Percentiles rank a stretch among this genome's conserved stretches.
phyloP scores from a whole-genome alignment of 208 protist species.

The Trypanosoma vivax region DNA sequence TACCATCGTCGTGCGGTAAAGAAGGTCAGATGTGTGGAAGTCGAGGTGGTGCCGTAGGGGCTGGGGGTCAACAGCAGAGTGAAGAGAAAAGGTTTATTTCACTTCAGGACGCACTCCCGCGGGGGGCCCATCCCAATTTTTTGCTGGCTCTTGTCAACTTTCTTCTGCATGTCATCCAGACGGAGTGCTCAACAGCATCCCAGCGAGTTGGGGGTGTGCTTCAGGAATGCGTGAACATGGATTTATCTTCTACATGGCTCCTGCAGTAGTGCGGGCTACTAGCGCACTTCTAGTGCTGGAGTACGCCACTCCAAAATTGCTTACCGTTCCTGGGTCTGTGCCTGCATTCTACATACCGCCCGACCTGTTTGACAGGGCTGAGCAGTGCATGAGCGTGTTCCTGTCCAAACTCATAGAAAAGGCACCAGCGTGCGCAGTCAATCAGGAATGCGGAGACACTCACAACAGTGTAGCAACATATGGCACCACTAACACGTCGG shows the following conservation, averaged over 20 bases:
- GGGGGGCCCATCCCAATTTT: conserved; percentile 48
- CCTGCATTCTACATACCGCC: conserved; percentile 24
- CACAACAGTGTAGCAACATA: too few relatives aligned
- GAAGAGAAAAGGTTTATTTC: not conserved
- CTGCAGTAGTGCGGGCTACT: conserved; percentile 15
- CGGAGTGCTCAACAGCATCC: too few relatives aligned
- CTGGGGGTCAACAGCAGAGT: not conserved
- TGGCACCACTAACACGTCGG: not conserved
- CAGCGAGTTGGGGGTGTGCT: too few relatives aligned
- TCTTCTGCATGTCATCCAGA: conserved; percentile 11
- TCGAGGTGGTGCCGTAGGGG: not conserved
- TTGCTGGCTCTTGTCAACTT: conserved; percentile 33
- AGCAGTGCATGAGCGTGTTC: conserved; percentile 27
- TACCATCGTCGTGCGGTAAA: not conserved
- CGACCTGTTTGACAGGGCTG: conserved; percentile 25
- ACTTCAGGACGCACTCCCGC: conserved; percentile 29
- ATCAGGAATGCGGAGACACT: too few relatives aligned
- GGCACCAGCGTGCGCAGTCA: too few relatives aligned
- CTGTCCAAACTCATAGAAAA: too few relatives aligned
- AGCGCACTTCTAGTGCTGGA: conserved; percentile 44
- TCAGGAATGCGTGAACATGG: not conserved
- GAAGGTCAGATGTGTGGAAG: too few relatives aligned
- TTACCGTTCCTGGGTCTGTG: conserved; percentile 19
- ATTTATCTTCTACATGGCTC: not conserved
- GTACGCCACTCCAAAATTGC: conserved; percentile 26